A percentile compares a stretch with the other conserved stretches of the same genome.
These are phyloP conservation scores for Tagetes patula DNA, from an alignment of 129 eudicot species.

Conservation along the genomic window DNA sequence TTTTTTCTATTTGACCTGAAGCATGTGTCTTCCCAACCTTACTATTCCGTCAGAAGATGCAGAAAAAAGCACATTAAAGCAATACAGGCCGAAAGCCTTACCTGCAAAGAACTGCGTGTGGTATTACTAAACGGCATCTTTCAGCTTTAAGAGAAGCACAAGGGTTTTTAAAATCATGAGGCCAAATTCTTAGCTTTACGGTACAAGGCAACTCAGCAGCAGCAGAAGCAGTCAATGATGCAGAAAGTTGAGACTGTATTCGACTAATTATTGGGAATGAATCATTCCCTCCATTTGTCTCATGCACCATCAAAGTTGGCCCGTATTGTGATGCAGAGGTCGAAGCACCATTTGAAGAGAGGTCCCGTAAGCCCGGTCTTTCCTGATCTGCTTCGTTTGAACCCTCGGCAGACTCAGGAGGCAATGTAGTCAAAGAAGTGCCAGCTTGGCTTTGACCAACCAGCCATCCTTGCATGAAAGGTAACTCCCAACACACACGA, in stretches of 20 bases:
- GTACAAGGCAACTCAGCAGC: constrained; percentile 97
- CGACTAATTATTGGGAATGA: constrained; percentile 57
- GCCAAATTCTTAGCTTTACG: constrained; percentile 91
- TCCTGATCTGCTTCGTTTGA: constrained; percentile 31
- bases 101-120: constrained; percentile 97
- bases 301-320: constrained; percentile 14
- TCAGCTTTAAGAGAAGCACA: constrained; percentile 68
- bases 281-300: constrained; percentile 39
- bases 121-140: constrained; percentile 73
- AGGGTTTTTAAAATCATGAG: constrained; percentile 74
- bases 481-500: constrained; percentile 73
- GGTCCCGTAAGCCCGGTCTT: constrained; percentile 45
- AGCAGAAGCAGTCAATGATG: constrained; percentile 76
- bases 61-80: neutral
- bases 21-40: neutral
- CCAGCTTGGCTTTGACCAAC: constrained; percentile 94
- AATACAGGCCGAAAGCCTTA: constrained; percentile 23
- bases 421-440: constrained; percentile 41
- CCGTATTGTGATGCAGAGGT: constrained; percentile 24
- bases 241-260: constrained; percentile 75
- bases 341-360: constrained; percentile 43
- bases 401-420: constrained; percentile 27
- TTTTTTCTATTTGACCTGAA: neutral
- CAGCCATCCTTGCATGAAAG: constrained; percentile 91
- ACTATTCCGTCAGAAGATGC: neutral